Conservation (phyloP, 495 filamentous ascomycete genomes). For the Cercophora sp. region DNA sequence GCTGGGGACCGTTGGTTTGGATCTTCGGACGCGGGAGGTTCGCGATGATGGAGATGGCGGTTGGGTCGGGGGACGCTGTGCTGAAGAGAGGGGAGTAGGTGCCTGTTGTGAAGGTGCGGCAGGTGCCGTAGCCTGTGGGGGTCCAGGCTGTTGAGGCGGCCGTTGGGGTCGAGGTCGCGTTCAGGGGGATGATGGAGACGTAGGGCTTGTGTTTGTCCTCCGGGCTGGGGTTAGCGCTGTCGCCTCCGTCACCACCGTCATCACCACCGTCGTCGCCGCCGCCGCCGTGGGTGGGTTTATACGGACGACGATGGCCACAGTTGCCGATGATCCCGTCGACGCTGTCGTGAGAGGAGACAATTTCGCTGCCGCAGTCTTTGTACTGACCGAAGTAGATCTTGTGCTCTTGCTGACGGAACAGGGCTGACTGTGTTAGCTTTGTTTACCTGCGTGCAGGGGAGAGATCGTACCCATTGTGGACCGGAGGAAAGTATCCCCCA, state of each 20-base stretch:
- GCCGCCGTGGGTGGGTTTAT: not conserved
- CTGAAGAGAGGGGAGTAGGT: conserved; percentile 1
- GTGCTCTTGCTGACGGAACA: conserved; percentile 25
- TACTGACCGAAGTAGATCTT: conserved; percentile 22
- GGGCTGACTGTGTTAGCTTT: conserved; percentile 6
- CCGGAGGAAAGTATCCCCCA: conserved; percentile 84
- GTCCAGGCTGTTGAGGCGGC: not conserved
- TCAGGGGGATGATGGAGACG: too few species aligned
- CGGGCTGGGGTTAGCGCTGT: too few species aligned
- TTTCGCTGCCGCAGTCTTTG: conserved; percentile 18
- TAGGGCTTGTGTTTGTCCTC: too few species aligned
- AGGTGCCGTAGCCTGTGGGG: conserved; percentile 1
- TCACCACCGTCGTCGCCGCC: not conserved
- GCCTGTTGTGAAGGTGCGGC: conserved; percentile 5
- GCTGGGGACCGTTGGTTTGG: too few species aligned
- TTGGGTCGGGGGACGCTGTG: not conserved
- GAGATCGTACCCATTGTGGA: conserved; percentile 58
- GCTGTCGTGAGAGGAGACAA: conserved; percentile 18
- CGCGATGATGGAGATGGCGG: not conserved
- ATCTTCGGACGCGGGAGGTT: conserved; percentile 8
- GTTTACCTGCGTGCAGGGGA: not conserved
- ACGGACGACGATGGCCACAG: conserved; percentile 8
- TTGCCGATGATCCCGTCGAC: conserved; percentile 10
- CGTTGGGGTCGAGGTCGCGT: too few species aligned
- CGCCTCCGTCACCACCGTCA: not conserved